A percentile compares a stretch with the other conserved stretches of the same genome.
Evolutionary conservation across 768 basidiomycete genomes (phyloP).

Genomic region (Phaffia australis): DNA sequence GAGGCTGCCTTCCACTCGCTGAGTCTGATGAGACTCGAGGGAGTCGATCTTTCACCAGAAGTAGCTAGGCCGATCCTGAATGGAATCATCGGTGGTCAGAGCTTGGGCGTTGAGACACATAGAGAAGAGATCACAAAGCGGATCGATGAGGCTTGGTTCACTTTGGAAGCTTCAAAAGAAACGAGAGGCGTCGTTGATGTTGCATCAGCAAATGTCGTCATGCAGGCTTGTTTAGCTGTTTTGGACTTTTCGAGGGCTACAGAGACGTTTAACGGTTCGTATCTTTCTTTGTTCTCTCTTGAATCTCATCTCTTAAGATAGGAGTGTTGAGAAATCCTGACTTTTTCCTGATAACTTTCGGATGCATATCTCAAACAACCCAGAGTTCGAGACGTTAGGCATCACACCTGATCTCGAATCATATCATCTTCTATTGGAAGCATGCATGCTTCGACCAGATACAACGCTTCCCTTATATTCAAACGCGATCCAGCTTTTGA

Average conservation of each 20-base stretch:
- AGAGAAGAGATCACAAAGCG: constrained; percentile 5
- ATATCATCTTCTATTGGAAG: constrained; percentile 22
- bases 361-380: too few species aligned
- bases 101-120: constrained; percentile 1
- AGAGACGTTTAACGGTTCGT: constrained; percentile 23
- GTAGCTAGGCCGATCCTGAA: constrained; percentile 7
- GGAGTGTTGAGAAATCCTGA: background rate
- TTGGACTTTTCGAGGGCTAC: constrained; percentile 19
- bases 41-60: constrained; percentile 1
- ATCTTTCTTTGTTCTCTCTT: background rate
- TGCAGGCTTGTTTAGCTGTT: constrained; percentile 18
- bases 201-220: constrained; percentile 13
- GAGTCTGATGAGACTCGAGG: constrained; percentile 6
- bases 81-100: background rate
- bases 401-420: constrained; percentile 19
- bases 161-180: constrained; percentile 16
- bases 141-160: constrained; percentile 20
- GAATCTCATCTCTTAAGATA: background rate
- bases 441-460: constrained; percentile 14
- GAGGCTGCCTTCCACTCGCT: constrained; percentile 19
- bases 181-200: constrained; percentile 13
- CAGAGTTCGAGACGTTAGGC: constrained; percentile 10
- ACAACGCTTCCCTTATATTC: constrained; percentile 9
- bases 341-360: background rate
- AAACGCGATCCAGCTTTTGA: background rate